These are phyloP conservation scores for Centella asiatica DNA, from an alignment of 129 eudicot species.

Conservation along the genomic window DNA sequence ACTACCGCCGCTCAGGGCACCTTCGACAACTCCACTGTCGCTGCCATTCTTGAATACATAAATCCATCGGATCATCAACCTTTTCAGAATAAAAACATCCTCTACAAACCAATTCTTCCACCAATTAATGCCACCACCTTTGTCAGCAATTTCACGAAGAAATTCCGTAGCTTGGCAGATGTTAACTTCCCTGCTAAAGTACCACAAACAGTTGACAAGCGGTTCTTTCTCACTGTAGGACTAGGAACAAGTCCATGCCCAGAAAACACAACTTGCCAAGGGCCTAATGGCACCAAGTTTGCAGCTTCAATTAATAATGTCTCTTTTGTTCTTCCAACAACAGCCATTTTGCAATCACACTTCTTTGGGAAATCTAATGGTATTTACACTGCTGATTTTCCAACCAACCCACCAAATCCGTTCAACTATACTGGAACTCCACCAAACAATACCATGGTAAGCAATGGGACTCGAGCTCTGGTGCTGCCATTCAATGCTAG, in stretches of 20 bases:
- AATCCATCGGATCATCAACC: too few species aligned
- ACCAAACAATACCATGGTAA: constrained; percentile 21
- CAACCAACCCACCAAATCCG: constrained; percentile 23
- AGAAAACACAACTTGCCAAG: constrained; percentile 24
- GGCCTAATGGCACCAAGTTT: constrained; percentile 13
- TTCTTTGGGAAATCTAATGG: constrained; percentile 18
- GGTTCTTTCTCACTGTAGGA: constrained; percentile 31
- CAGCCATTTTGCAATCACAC: constrained; percentile 28
- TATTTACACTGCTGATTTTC: constrained; percentile 26
- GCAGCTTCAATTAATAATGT: constrained; percentile 33
- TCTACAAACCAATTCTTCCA: constrained; percentile 27
- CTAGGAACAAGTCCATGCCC: constrained; percentile 38
- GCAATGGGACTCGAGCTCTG: constrained; percentile 3
- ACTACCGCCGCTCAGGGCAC: constrained; percentile 20
- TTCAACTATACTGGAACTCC: constrained; percentile 41
- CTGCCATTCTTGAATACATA: constrained; percentile 33
- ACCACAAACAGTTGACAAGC: constrained; percentile 29
- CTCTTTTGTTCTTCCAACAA: constrained; percentile 30
- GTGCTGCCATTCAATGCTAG: constrained; percentile 18
- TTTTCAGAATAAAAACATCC: background rate
- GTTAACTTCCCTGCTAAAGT: constrained; percentile 34
- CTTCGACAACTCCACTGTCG: constrained; percentile 31
- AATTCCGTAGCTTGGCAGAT: constrained; percentile 33
- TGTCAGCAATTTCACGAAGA: constrained; percentile 25
- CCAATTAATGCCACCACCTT: constrained; percentile 23